Base-by-base conservation (phyloP, 805 yeast genomes). In the Ogataea kodamae region DNA sequence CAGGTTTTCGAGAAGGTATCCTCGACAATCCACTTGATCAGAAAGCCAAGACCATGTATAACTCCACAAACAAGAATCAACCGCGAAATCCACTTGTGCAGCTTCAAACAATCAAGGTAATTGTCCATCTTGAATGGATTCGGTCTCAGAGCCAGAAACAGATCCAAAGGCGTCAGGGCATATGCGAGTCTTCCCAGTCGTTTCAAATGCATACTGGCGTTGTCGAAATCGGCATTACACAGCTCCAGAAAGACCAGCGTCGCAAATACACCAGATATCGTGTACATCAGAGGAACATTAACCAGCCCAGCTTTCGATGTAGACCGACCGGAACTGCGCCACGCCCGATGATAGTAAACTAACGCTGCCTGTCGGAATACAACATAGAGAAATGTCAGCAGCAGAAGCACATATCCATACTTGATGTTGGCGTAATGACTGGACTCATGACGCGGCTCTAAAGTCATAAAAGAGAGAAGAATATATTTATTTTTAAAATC, bases 61-160 rank as follows among this genome's bases (percentile, higher is more conserved):
- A 68, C 25, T 0, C 70, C 68, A 19, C 70, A 51, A 0, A 65
- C 40, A 1, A 77, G 50, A 14, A 80, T 68, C 2, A 77, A 22
- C 39, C 90, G 61, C 4, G 88, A 78, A 1, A 80, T 44, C 89
- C 90, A 81, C 48, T 80, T 81, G 52, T 83, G 94, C 6, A 82
- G 46, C 12, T 64, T 64, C 9, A 83, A 49, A 9, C 74, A 58
- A 33, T 72, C 74, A 39, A 79, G 53, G 48, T 83, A 83, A 33
- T 55, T 70, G 48, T 50, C 71, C 34, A 60, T 50, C 4, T 65
- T 66, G 34, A 69, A 50, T 22, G 70, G 69, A n/a, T 68, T 59
- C 2, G 87, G 86, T 35, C 80, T 63, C 9, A 80, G 46, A 2
- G 74, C 74, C 11, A 81, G 48, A 22, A 73, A 64, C 3, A 81